Conservation (phyloP, 768 basidiomycete genomes). For the Candolleomyces eurysporus region DNA sequence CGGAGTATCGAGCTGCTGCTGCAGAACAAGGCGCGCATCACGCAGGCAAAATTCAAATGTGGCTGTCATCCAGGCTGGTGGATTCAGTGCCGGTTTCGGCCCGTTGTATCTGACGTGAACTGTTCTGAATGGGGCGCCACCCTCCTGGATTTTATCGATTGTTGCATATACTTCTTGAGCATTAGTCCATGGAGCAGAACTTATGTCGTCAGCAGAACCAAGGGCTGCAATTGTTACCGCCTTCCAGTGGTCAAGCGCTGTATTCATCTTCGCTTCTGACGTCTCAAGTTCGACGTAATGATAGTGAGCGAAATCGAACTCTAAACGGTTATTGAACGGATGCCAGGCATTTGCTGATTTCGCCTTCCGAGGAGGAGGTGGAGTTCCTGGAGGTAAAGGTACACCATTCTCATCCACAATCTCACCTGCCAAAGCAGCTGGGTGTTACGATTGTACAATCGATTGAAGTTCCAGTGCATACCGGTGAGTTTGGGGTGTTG, state of each 20-base stretch:
- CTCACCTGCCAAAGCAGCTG: not conserved
- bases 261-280: constrained; percentile 16
- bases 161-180: constrained; percentile 10
- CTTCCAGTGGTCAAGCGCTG: constrained; percentile 17
- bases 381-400: not conserved
- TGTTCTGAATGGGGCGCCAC: constrained; percentile 15
- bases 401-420: not conserved
- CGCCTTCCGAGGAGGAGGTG: not conserved
- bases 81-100: constrained; percentile 5
- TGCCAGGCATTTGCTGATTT: not conserved
- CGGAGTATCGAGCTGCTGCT: constrained; percentile 18
- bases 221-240: constrained; percentile 11
- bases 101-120: constrained; percentile 15
- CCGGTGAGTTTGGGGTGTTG: not conserved
- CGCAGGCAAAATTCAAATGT: constrained; percentile 21
- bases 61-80: constrained; percentile 22
- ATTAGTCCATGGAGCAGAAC: constrained; percentile 8
- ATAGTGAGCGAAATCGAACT: constrained; percentile 20
- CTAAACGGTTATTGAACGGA: constrained; percentile 13
- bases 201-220: not conserved
- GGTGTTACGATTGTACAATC: not conserved
- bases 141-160: constrained; percentile 16
- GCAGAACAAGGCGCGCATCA: constrained; percentile 12
- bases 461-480: not conserved
- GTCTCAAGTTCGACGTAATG: constrained; percentile 18